phyloP scores from a whole-genome alignment of 106 monocot species.

The Allium cepa region DNA sequence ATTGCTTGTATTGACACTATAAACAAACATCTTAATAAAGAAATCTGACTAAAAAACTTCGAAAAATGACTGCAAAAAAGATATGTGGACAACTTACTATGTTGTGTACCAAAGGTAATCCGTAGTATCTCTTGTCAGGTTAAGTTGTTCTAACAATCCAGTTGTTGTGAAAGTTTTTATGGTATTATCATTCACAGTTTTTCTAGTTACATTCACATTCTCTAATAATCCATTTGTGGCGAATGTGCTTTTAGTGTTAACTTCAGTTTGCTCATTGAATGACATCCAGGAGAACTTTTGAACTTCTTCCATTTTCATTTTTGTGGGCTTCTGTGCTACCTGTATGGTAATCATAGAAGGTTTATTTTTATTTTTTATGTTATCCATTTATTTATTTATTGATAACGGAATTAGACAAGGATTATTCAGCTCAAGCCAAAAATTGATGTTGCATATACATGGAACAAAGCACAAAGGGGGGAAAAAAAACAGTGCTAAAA shows the following conservation, averaged over 20 bases:
- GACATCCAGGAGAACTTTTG: constrained; percentile 62
- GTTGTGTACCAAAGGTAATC: constrained; percentile 99
- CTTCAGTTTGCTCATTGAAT: constrained; percentile 45
- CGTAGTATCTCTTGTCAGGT: constrained; percentile 82
- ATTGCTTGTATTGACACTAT: constrained; percentile 47
- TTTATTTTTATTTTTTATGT: not conserved
- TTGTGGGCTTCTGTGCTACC: constrained; percentile 52
- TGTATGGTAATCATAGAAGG: constrained; percentile 9
- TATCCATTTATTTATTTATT: too few species aligned
- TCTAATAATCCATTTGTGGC: constrained; percentile 64
- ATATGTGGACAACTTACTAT: constrained; percentile 44
- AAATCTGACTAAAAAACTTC: not conserved
- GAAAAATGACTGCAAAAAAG: not conserved
- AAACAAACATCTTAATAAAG: not conserved
- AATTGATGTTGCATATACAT: too few species aligned
- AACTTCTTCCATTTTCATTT: constrained; percentile 55
- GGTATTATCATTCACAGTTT: constrained; percentile 45
- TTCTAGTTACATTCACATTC: constrained; percentile 76
- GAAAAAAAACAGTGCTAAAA: too few species aligned
- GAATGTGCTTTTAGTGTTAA: constrained; percentile 44
- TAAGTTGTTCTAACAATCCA: constrained; percentile 79
- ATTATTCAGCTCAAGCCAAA: too few species aligned
- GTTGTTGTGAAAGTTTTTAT: constrained; percentile 45
- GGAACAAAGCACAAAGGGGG: too few species aligned
- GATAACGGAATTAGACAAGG: not conserved